Evolutionary conservation across 192 early-diverging fungal species (phyloP), one percentile per base, ranked within the genome.

Genomic region (Mortierella antarctica): DNA sequence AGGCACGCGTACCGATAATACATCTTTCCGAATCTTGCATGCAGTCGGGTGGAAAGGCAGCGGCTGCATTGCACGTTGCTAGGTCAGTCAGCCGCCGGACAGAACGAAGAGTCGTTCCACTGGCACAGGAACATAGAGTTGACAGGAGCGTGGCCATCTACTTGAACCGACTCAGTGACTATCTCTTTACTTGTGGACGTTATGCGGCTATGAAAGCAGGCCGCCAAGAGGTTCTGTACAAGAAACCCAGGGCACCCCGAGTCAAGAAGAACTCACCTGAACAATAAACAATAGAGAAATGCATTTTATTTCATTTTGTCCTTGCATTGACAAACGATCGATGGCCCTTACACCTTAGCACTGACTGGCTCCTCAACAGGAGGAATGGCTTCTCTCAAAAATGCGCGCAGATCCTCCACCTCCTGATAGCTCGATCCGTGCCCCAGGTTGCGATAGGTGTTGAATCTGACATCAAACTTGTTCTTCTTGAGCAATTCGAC

Each of bases 41-140:
- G 12, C 62, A 93, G 91, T 97, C 96, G n/a, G 96, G 96, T 12
- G 96, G 96, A 2, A 86, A 87, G 57, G 90, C 94, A 18, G 91
- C 93, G 1, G 87, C 93, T 0, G 88, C 90, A 0, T 65, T 97
- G 12, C 96, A 97, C 76, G 87, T 97, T 4, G 91, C 95, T 6
- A 82, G 96, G 1, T 91, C 91, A 7, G 83, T 97, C 0, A 94
- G 93, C 70, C 88, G 96, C 46, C 82, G 94, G 2, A 95, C 94
- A 13, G 96, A 97, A 58, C 86, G 96, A 55, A 69, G 89, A 47
- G 86, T 96, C 9, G 89, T 93, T 1, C 92, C 93, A 42, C 73
- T 96, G 8, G 86, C 90, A 15, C 84, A 88, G 18, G 88, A 88
- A 1, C 83, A 85, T 23, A 41, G 80, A 3, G 89, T 89, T 41